Conservation (phyloP, 2,329 filamentous ascomycete species). For the Colletotrichum eremochloae region DNA sequence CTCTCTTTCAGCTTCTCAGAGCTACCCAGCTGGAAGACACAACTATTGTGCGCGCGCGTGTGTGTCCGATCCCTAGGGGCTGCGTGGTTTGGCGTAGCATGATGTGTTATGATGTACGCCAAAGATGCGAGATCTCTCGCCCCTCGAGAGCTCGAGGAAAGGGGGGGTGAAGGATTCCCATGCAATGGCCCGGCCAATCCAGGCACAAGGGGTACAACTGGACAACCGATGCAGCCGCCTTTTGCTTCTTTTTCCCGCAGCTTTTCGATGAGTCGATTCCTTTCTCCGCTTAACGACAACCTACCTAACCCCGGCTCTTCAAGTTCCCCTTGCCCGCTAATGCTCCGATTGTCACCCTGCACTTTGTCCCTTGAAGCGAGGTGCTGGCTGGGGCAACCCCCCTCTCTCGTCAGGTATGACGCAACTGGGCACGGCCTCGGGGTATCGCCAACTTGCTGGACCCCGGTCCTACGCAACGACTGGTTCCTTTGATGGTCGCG, state of each 20-base stretch:
- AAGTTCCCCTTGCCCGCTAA: background rate
- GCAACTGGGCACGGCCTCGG: conserved; percentile 40
- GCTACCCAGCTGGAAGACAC: too few species aligned
- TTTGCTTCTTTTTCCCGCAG: background rate
- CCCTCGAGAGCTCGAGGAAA: background rate
- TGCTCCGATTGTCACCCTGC: conserved; percentile 4
- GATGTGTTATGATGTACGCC: conserved; percentile 23
- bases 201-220: conserved; percentile 16
- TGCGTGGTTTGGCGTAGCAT: background rate
- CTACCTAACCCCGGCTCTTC: background rate
- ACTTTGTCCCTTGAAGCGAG: background rate
- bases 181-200: conserved; percentile 31
- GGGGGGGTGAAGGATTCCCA: background rate
- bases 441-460: conserved; percentile 36
- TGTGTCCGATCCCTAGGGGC: background rate
- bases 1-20: background rate
- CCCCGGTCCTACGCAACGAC: background rate
- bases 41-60: background rate
- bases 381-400: background rate
- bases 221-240: conserved; percentile 33
- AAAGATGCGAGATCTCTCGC: background rate
- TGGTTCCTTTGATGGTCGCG: background rate
- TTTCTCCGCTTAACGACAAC: background rate
- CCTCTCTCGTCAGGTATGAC: conserved; percentile 32
- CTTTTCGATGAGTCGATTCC: conserved; percentile 11